Conservation (phyloP, 768 basidiomycete genomes). For the Auricularia auricula-judae region DNA sequence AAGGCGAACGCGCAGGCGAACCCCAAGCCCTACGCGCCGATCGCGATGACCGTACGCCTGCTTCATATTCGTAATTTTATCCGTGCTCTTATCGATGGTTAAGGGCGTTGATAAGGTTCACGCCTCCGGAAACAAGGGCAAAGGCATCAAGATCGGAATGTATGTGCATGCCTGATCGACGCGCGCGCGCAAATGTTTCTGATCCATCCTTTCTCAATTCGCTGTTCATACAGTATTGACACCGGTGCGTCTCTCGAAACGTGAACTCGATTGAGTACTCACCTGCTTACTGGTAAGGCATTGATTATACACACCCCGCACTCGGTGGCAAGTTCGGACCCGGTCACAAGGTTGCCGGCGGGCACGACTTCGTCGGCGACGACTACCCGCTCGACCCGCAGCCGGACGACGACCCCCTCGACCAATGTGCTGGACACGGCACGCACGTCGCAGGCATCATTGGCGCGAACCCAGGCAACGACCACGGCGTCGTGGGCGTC, state of each 20-base stretch:
- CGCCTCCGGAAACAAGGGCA: slow-evolving; percentile 25
- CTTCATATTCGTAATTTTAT: neutral
- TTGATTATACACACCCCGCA: slow-evolving; percentile 4
- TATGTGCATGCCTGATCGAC: slow-evolving; percentile 9
- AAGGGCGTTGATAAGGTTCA: slow-evolving; percentile 23
- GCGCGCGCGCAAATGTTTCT: neutral
- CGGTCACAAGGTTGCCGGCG: slow-evolving; percentile 5
- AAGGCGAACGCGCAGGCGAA: neutral
- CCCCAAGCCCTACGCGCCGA: neutral
- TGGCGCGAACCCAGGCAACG: slow-evolving; percentile 20
- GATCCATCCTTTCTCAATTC: neutral
- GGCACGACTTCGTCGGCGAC: slow-evolving; percentile 9
- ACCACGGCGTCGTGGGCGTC: slow-evolving; percentile 24
- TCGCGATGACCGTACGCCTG: slow-evolving; percentile 2
- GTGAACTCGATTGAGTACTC: too few relatives aligned
- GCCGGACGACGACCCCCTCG: slow-evolving; percentile 7
- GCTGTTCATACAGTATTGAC: slow-evolving; percentile 31
- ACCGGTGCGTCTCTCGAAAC: slow-evolving; percentile 5
- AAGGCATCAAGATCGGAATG: slow-evolving; percentile 25
- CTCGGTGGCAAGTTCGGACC: slow-evolving; percentile 10
- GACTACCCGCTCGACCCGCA: slow-evolving; percentile 9
- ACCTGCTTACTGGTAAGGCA: neutral
- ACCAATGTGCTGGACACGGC: slow-evolving; percentile 3
- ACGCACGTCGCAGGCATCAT: slow-evolving; percentile 14
- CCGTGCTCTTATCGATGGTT: neutral